Base-by-base conservation (phyloP, 2,329 filamentous ascomycete genomes). In the Tolypocladium cylindrosporum region DNA sequence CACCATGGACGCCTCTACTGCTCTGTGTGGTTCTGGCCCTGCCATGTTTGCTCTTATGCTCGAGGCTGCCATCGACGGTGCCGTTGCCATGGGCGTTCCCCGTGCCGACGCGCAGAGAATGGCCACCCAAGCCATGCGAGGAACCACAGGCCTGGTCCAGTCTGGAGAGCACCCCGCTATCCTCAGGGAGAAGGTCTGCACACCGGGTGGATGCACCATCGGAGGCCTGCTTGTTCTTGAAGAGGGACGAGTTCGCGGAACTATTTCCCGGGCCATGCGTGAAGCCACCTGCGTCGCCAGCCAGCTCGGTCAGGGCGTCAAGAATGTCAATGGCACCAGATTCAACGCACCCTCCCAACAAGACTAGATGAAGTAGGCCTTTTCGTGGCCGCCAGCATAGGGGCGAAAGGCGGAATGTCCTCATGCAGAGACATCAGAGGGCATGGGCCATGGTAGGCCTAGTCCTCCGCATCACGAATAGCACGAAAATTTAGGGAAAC, bases 41-140 rank as follows among this genome's bases (percentile, higher is more conserved):
- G 89, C 88, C 1, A 91, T 91, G 73, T 90, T 89, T 64, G 82
- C 88, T 1, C 76, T 93, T 50, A 80, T 92, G 66, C 78, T 91
- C 19, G 89, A 93, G 72, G 87, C 87, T 8, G 81, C 88, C 52
- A 84, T 89, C 16, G 89, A 92, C 65, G 89, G 88, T 8, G 89
- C 85, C 4, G 87, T 93, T 1, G 88, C 89, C 16, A 90, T 91
- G 85, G 89, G 89, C 0, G 68, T 93, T 39, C 87, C 88, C 4
- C 78, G 88, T 54, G 81, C 80, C 2, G 88, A 91, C 68, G 89
- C 89, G 1, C 84, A 86, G 68, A 75, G 83, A 60, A 91, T 93
- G 88, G 88, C 88, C 34, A 86, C 88, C 1, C 89, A 93, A 76
- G 85, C 85, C 14, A 90, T 91, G 86, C 80, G 83, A 63, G 89